Evolutionary conservation across 1,284 basidiomycete genomes (phyloP).

Genomic region (Crucibulum parvulum): DNA sequence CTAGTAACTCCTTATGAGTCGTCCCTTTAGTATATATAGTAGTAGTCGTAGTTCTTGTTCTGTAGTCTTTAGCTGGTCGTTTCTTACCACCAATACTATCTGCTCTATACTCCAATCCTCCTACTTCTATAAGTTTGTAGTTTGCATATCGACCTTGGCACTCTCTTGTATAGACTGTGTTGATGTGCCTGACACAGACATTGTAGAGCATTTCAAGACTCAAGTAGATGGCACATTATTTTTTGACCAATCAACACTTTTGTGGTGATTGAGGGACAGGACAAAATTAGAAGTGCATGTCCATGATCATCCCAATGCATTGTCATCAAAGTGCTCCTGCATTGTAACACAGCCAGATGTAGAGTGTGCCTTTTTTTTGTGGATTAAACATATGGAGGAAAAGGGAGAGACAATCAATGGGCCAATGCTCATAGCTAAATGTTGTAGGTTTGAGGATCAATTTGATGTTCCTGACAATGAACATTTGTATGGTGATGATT

Average conservation of each 20-base stretch:
- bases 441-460: conserved; percentile 28
- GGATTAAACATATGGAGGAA: conserved; percentile 34
- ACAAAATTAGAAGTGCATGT: conserved; percentile 6
- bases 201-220: conserved; percentile 27
- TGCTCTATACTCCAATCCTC: too few species aligned
- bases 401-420: conserved; percentile 28
- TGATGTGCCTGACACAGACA: too few species aligned
- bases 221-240: conserved; percentile 12
- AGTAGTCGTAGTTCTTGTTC: too few species aligned
- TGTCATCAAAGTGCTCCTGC: conserved; percentile 21
- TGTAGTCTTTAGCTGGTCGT: too few species aligned
- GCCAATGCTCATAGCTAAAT: conserved; percentile 35
- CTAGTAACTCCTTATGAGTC: too few species aligned
- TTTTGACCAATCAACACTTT: conserved; percentile 26
- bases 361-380: conserved; percentile 32
- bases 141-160: too few species aligned
- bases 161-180: too few species aligned
- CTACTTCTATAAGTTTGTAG: too few species aligned
- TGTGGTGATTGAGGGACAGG: conserved; percentile 12
- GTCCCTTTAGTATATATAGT: too few species aligned
- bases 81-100: too few species aligned
- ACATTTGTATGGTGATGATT: conserved; percentile 27
- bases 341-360: conserved; percentile 37
- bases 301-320: background rate
- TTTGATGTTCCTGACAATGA: conserved; percentile 33